Base-by-base conservation (phyloP, 768 basidiomycete genomes). In the Holtermanniella nyarrowii region DNA sequence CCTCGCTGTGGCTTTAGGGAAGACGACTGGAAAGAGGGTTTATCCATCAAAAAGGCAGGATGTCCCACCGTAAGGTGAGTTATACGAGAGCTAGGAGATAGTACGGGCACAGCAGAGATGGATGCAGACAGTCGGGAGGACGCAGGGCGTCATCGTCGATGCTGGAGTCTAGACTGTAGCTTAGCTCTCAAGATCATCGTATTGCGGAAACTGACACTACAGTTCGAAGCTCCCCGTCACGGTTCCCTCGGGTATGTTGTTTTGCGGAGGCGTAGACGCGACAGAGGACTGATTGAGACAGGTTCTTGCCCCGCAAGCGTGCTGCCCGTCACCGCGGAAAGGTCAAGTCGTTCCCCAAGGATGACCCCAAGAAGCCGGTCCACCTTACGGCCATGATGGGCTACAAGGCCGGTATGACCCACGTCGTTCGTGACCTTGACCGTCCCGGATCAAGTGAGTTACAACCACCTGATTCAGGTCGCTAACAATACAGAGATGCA, bases 321-420 rank as follows among this genome's bases (percentile, higher is more conserved):
- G 79, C 93, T 51, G 90, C 93, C 61, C 84, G 93, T 72, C 93
- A 96, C 77, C 84, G 93, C 66, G 93, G 93, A 74, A 91, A 90
- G 80, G 90, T 96, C 76, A 99, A 99, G 82, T 82, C 90, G 59
- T 99, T 97, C 85, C 95, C 95, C 71, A 90, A 83, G 84, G 95
- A 99, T 82, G 93, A 99, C 79, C 82, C 90, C 76, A 96, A 90
- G 80, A 95, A 95, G 76, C 89, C 88, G 52, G 89, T 93, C 55
- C 95, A 99, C 77, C 80, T 99, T 76, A 99, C 95, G 68, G 95
- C 95, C 62, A 78, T 85, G 72, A 82, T 99, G 83, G 95, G 93
- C 64, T 99, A 96, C 85, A 99, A 99, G 82, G 95, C 95, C 60
- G 95, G 95, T 66, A 97, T 97, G 93, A 96, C 90, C 75, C 95